Conservation (phyloP, 2,329 filamentous ascomycete species). For the Harringtonia aguacate region DNA sequence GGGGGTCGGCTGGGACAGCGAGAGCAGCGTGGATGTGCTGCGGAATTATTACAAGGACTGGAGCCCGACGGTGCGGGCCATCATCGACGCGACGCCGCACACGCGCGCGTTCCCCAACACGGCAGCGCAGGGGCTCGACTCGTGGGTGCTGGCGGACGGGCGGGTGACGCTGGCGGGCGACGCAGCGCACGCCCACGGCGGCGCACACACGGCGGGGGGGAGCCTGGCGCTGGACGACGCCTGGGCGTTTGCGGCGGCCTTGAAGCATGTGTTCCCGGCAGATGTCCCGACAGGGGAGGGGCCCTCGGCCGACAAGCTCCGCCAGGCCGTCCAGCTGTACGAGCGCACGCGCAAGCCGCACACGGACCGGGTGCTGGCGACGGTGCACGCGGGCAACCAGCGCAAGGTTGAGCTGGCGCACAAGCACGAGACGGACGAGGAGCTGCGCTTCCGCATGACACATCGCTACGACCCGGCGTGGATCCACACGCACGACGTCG, state of each 20-base stretch:
- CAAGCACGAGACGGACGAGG: constrained; percentile 23
- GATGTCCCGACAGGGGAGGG: background rate
- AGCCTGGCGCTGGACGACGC: constrained; percentile 29
- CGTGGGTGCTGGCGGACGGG: constrained; percentile 28
- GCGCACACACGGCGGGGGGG: constrained; percentile 28
- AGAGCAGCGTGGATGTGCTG: constrained; percentile 24
- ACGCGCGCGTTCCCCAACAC: constrained; percentile 31
- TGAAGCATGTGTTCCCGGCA: constrained; percentile 24
- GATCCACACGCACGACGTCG: constrained; percentile 36
- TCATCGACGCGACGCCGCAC: constrained; percentile 28
- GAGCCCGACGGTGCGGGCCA: constrained; percentile 27
- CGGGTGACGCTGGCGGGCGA: constrained; percentile 27
- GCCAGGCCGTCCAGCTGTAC: constrained; percentile 25
- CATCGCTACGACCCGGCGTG: constrained; percentile 26
- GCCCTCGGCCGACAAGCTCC: constrained; percentile 13
- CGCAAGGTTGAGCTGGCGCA: constrained; percentile 15
- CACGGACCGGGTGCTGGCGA: constrained; percentile 23
- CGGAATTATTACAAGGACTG: constrained; percentile 28
- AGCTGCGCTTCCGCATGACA: constrained; percentile 23
- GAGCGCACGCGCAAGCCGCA: constrained; percentile 31
- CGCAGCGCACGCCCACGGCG: constrained; percentile 29
- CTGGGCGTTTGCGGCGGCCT: constrained; percentile 27
- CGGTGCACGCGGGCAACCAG: constrained; percentile 22
- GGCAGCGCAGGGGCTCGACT: constrained; percentile 25
- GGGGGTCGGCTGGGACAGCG: constrained; percentile 26